These are phyloP conservation scores for Solanum corneliomulleri DNA, from an alignment of 257 asterid species.

Conservation along the genomic window DNA sequence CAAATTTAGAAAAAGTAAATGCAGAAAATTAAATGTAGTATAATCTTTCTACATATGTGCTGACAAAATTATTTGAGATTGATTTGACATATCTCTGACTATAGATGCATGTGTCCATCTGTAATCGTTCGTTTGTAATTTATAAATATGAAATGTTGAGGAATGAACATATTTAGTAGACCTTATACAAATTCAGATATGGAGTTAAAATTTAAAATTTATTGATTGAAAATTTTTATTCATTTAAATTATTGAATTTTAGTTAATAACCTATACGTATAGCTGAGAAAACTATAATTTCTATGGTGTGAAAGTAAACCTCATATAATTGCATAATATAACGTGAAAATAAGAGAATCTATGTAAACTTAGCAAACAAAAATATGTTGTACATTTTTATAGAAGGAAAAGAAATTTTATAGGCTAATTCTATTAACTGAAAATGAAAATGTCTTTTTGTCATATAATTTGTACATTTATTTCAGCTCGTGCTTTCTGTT, in stretches of 20 bases:
- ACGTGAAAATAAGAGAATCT: neutral
- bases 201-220: neutral
- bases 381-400: neutral
- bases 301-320: neutral
- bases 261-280: neutral
- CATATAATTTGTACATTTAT: neutral
- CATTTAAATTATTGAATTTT: neutral
- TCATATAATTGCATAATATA: neutral
- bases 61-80: neutral
- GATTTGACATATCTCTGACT: neutral
- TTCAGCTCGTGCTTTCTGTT: neutral
- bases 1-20: neutral
- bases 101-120: too few species aligned
- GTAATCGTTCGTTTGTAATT: neutral
- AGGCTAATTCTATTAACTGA: neutral
- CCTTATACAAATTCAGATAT: neutral
- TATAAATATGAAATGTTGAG: neutral
- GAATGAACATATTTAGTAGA: neutral
- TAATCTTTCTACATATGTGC: neutral
- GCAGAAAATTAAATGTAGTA: neutral
- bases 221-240: fast-evolving
- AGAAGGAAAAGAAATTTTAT: neutral
- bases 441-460: neutral
- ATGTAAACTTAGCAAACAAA: neutral
- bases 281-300: neutral